phyloP scores from a whole-genome alignment of 805 yeast genomes.

The Huiozyma sinensis region DNA sequence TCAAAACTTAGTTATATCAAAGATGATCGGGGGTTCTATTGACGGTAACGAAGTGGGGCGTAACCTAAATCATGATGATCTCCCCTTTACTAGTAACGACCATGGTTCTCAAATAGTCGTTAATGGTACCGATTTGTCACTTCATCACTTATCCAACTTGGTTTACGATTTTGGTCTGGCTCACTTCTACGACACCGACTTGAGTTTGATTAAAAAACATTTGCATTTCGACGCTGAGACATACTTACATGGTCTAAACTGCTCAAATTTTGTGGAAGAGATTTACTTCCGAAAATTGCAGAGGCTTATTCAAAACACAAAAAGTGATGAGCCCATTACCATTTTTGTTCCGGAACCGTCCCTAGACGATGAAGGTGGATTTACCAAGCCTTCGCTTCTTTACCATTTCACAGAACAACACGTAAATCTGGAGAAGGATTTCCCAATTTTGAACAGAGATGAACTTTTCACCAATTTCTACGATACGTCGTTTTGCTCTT shows the following conservation, averaged over 20 bases:
- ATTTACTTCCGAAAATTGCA: constrained; percentile 48
- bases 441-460: constrained; percentile 2
- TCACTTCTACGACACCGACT: constrained; percentile 34
- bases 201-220: constrained; percentile 16
- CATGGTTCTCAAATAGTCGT: constrained; percentile 30
- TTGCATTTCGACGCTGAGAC: constrained; percentile 43
- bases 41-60: not conserved
- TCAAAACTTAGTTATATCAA: constrained; percentile 30
- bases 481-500: constrained; percentile 42
- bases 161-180: constrained; percentile 39
- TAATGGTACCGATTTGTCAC: constrained; percentile 28
- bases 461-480: constrained; percentile 27
- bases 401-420: constrained; percentile 46
- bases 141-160: constrained; percentile 27
- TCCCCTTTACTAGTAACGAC: constrained; percentile 15
- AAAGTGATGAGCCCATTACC: constrained; percentile 38
- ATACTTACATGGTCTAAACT: constrained; percentile 47
- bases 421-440: constrained; percentile 14
- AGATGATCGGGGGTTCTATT: constrained; percentile 36
- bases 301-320: constrained; percentile 32
- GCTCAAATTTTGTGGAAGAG: constrained; percentile 59
- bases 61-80: constrained; percentile 22
- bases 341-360: constrained; percentile 42
- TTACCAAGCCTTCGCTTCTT: constrained; percentile 32
- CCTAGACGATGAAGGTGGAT: constrained; percentile 26